phyloP scores from a whole-genome alignment of 1,284 basidiomycete species.

The Heterobasidion occidentale region DNA sequence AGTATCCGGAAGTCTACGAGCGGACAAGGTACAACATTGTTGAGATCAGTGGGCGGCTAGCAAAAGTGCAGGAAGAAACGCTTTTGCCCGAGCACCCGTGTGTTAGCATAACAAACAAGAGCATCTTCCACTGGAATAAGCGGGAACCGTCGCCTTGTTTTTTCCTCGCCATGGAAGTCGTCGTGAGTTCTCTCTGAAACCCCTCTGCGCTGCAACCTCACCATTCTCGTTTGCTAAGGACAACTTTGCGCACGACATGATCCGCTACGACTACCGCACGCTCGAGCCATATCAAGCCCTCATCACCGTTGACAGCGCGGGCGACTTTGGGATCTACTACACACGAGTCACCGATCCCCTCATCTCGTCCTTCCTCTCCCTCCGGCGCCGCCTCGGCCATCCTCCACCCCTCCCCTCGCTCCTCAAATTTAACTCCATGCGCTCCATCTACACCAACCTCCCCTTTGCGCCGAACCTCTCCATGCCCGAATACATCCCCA shows the following conservation, averaged over 20 bases:
- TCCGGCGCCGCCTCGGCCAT: constrained; percentile 51
- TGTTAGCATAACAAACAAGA: constrained; percentile 73
- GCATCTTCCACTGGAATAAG: constrained; percentile 83
- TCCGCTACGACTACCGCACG: constrained; percentile 80
- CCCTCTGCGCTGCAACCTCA: not conserved
- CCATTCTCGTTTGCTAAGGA: constrained; percentile 46
- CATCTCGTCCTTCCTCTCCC: constrained; percentile 63
- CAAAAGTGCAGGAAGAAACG: constrained; percentile 61
- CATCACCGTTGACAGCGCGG: constrained; percentile 74
- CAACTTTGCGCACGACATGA: constrained; percentile 95
- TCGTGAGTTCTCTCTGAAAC: constrained; percentile 48
- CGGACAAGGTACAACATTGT: constrained; percentile 88
- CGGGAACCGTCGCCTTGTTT: constrained; percentile 82
- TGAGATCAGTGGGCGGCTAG: constrained; percentile 84
- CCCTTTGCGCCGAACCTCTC: constrained; percentile 93
- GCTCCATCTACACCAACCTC: constrained; percentile 58
- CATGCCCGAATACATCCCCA: constrained; percentile 87
- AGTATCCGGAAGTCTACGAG: constrained; percentile 89
- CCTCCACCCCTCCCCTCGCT: constrained; percentile 49
- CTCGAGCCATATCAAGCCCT: constrained; percentile 80
- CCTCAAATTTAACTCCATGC: constrained; percentile 47
- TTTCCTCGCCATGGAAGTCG: constrained; percentile 91
- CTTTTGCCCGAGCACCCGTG: constrained; percentile 48
- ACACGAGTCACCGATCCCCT: constrained; percentile 82
- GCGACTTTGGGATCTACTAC: constrained; percentile 86